These are phyloP conservation scores for Cryptococcus depauperatus DNA, from an alignment of 1,284 basidiomycete genomes.

Conservation along the genomic window DNA sequence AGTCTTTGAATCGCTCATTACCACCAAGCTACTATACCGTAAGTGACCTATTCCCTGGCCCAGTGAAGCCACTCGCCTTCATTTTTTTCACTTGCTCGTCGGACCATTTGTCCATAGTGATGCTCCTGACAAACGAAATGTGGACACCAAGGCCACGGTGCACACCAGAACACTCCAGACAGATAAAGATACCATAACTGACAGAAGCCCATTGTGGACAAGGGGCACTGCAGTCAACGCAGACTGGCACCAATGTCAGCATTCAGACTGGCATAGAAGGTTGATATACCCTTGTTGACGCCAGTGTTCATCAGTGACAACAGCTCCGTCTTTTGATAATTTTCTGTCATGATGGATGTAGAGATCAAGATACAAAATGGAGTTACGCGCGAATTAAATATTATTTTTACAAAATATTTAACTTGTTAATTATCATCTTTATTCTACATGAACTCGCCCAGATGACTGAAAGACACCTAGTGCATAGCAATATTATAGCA, in stretches of 20 bases:
- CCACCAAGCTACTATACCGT: constrained; percentile 59
- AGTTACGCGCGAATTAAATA: too few relatives aligned
- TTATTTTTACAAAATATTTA: too few relatives aligned
- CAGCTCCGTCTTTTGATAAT: constrained; percentile 53
- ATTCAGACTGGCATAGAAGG: background rate
- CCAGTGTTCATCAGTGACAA: constrained; percentile 65
- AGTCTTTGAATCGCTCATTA: constrained; percentile 68
- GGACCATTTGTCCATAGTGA: constrained; percentile 95
- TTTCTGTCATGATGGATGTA: constrained; percentile 54
- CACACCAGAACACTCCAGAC: constrained; percentile 79
- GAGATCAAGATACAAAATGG: background rate
- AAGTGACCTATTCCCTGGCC: background rate
- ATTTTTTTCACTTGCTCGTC: constrained; percentile 81
- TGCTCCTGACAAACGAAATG: constrained; percentile 74
- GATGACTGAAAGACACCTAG: too few relatives aligned
- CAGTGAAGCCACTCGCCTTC: constrained; percentile 53
- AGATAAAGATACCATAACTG: constrained; percentile 66
- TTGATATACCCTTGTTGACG: constrained; percentile 54
- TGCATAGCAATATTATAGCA: too few relatives aligned
- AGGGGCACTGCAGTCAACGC: constrained; percentile 72
- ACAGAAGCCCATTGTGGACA: constrained; percentile 84
- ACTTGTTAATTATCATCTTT: too few relatives aligned
- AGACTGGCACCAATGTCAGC: constrained; percentile 42
- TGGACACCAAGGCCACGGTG: constrained; percentile 56
- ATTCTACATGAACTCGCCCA: too few relatives aligned